phyloP scores from a whole-genome alignment of 73 alveolate species.

The Loxodes magnus region DNA sequence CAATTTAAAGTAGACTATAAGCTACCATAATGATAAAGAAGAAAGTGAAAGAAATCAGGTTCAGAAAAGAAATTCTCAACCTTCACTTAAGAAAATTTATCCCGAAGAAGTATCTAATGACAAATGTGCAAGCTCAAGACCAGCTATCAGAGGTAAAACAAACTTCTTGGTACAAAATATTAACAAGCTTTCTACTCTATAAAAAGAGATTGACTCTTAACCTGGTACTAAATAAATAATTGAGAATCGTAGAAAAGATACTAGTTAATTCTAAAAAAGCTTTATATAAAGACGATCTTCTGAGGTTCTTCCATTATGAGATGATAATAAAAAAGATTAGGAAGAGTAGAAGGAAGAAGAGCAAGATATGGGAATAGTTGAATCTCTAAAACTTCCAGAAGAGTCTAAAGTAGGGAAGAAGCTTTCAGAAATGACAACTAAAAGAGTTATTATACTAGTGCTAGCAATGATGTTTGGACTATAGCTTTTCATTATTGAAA shows the following conservation, averaged over 20 bases:
- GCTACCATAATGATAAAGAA: neutral
- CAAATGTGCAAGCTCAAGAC: too few species aligned
- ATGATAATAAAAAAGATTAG: neutral
- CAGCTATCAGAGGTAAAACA: too few species aligned
- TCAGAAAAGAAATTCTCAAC: too few species aligned
- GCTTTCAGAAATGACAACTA: constrained; percentile 74
- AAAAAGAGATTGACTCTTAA: neutral
- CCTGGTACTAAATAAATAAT: neutral
- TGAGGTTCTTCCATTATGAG: neutral
- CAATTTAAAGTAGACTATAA: constrained; percentile 2
- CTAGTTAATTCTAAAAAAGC: neutral
- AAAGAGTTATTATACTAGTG: constrained; percentile 77
- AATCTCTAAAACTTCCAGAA: constrained; percentile 21
- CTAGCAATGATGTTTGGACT: constrained; percentile 61
- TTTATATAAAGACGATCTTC: too few species aligned
- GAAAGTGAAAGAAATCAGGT: too few species aligned
- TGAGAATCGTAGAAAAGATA: neutral
- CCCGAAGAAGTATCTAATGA: too few species aligned
- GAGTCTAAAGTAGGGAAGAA: constrained; percentile 85
- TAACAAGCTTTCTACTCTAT: too few species aligned
- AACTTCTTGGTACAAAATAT: too few species aligned
- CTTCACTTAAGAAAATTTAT: too few species aligned
- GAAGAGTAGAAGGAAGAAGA: neutral
- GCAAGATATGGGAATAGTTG: neutral
- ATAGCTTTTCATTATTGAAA: constrained; percentile 41